A percentile compares a stretch with the other conserved stretches of the same genome.
phyloP scores from a whole-genome alignment of 345 rosid species.

The Aurinia saxatilis region DNA sequence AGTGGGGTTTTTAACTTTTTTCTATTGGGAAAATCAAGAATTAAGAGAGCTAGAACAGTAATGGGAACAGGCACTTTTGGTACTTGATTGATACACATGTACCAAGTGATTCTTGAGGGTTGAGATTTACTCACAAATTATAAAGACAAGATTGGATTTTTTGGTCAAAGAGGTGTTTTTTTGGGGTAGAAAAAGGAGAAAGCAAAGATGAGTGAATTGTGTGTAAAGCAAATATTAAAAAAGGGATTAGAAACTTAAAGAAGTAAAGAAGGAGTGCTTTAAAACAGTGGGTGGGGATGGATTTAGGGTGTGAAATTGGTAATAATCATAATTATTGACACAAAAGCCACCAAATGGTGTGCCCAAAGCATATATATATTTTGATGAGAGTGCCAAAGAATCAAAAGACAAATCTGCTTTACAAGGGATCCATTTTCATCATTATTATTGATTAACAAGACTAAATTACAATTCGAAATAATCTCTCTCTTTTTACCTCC shows the following conservation, averaged over 20 bases:
- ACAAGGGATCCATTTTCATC: constrained; percentile 23
- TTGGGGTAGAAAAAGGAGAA: constrained; percentile 15
- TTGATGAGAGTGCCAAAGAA: constrained; percentile 25
- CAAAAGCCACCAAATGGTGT: constrained; percentile 26
- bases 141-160: neutral
- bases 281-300: constrained; percentile 26
- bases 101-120: constrained; percentile 18
- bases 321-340: constrained; percentile 27
- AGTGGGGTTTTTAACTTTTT: constrained; percentile 1
- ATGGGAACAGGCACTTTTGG: constrained; percentile 13
- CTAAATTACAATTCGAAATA: constrained; percentile 6
- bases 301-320: constrained; percentile 26
- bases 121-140: constrained; percentile 15
- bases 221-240: constrained; percentile 26
- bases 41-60: constrained; percentile 1
- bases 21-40: neutral
- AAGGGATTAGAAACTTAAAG: constrained; percentile 21
- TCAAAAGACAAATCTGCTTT: constrained; percentile 30
- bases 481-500: neutral
- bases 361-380: constrained; percentile 23
- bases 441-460: constrained; percentile 18
- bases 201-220: constrained; percentile 28
- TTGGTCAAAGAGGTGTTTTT: constrained; percentile 8
- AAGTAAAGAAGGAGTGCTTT: constrained; percentile 22
- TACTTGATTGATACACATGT: constrained; percentile 15